phyloP scores from a whole-genome alignment of 495 filamentous ascomycete species.

The Durotheca rogersii region DNA sequence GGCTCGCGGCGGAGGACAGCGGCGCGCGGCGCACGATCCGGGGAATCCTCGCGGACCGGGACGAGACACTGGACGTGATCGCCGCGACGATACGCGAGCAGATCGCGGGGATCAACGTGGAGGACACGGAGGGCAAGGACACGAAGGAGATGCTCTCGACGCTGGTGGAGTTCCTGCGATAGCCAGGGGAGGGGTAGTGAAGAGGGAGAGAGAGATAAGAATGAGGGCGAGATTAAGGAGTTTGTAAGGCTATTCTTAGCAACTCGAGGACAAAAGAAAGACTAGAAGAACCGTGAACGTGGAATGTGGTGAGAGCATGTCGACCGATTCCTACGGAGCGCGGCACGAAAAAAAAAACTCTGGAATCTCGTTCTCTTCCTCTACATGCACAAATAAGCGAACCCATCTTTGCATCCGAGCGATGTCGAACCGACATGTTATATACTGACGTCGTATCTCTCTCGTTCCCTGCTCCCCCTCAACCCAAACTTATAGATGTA shows the following conservation, averaged over 20 bases:
- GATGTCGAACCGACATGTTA: no score
- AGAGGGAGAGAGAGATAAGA: no score
- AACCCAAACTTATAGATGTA: no score
- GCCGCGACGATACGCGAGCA: slow-evolving; percentile 68
- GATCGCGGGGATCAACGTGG: slow-evolving; percentile 60
- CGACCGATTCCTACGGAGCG: no score
- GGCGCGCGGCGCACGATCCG: slow-evolving; percentile 69
- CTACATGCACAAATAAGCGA: no score
- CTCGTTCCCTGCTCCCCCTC: no score
- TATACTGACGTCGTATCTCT: no score
- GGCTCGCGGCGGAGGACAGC: slow-evolving; percentile 89
- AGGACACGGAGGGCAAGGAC: slow-evolving; percentile 58
- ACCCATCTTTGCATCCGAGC: no score
- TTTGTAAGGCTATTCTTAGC: no score
- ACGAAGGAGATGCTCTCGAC: slow-evolving; percentile 70
- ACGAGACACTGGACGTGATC: slow-evolving; percentile 63
- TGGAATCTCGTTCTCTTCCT: no score
- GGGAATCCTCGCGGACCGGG: slow-evolving; percentile 63
- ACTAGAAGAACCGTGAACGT: slow-evolving; percentile 26
- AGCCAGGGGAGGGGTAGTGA: neutral
- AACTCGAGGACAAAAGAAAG: neutral
- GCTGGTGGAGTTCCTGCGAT: slow-evolving; percentile 60
- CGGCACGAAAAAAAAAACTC: no score
- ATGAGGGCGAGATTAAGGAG: neutral
- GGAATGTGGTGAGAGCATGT: no score